Evolutionary conservation across 495 filamentous ascomycete genomes (phyloP).

Genomic region (Hypoxylon lienhwacheense): DNA sequence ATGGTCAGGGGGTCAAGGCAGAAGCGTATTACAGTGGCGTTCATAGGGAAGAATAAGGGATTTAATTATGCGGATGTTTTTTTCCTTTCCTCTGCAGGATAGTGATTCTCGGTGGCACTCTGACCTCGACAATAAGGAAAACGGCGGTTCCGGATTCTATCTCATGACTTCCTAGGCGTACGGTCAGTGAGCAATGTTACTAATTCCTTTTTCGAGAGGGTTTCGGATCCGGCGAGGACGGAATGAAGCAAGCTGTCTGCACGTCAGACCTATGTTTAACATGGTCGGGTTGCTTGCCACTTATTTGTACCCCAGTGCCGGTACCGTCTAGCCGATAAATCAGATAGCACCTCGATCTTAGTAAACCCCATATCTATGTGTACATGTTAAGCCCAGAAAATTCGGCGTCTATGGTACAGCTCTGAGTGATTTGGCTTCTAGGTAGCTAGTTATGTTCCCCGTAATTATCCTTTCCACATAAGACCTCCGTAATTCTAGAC

Average conservation of each 20-base stretch:
- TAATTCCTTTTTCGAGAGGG: constrained; percentile 16
- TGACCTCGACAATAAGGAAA: constrained; percentile 9
- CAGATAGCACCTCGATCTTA: not conserved
- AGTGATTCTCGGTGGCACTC: constrained; percentile 17
- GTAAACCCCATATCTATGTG: constrained; percentile 15
- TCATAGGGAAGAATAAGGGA: constrained; percentile 16
- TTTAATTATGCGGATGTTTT: constrained; percentile 16
- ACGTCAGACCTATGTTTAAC: not conserved
- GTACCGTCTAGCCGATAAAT: not conserved
- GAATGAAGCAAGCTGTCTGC: constrained; percentile 3
- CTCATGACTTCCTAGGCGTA: constrained; percentile 22
- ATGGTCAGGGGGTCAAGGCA: constrained; percentile 6
- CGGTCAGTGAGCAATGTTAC: constrained; percentile 27
- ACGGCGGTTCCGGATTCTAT: constrained; percentile 10
- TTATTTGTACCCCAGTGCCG: not conserved
- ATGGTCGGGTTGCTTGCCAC: not conserved
- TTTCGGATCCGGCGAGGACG: constrained; percentile 16
- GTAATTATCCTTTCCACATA: too few relatives aligned
- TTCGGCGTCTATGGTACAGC: not conserved
- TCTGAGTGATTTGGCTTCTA: not conserved
- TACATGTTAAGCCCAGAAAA: constrained; percentile 18
- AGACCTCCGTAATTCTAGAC: too few relatives aligned
- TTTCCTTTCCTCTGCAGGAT: constrained; percentile 9
- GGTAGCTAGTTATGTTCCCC: too few relatives aligned
- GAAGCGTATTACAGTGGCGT: constrained; percentile 15